phyloP scores from a whole-genome alignment of 78 protist species.

The Isochrysis galbana region DNA sequence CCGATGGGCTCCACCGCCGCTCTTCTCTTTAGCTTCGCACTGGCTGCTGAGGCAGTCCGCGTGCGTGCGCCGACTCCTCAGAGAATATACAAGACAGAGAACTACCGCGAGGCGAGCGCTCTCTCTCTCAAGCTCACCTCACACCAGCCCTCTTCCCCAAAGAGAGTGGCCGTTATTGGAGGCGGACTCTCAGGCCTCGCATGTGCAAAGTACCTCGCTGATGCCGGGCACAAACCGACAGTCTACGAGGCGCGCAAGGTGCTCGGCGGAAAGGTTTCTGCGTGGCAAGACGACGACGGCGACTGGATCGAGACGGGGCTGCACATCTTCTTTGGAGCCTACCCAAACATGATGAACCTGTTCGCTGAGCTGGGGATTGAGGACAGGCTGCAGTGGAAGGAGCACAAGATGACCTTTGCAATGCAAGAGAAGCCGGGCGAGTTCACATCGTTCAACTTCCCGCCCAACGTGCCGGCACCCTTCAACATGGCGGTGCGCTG shows the following conservation, averaged over 20 bases:
- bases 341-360: conserved; percentile 59
- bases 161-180: conserved; percentile 47
- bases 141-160: too few relatives aligned
- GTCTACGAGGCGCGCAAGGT: conserved; percentile 57
- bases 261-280: conserved; percentile 42
- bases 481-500: conserved; percentile 50
- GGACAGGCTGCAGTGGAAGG: conserved; percentile 61
- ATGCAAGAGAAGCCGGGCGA: conserved; percentile 38
- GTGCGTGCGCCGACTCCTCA: neutral
- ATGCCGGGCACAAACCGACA: conserved; percentile 11
- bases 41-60: neutral
- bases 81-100: neutral
- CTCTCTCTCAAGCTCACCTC: neutral
- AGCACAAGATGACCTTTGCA: conserved; percentile 53
- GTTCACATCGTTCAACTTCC: conserved; percentile 50
- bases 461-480: conserved; percentile 50
- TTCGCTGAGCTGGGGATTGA: conserved; percentile 46
- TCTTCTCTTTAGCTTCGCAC: neutral
- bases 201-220: conserved; percentile 49
- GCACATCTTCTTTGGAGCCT: conserved; percentile 62
- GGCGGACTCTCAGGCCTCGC: conserved; percentile 51
- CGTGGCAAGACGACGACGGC: conserved; percentile 63
- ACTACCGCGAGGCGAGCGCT: neutral
- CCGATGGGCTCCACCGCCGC: too few relatives aligned
- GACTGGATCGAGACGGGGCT: conserved; percentile 63